Evolutionary conservation across 495 filamentous ascomycete genomes (phyloP).

Genomic region (Neurospora sp.): DNA sequence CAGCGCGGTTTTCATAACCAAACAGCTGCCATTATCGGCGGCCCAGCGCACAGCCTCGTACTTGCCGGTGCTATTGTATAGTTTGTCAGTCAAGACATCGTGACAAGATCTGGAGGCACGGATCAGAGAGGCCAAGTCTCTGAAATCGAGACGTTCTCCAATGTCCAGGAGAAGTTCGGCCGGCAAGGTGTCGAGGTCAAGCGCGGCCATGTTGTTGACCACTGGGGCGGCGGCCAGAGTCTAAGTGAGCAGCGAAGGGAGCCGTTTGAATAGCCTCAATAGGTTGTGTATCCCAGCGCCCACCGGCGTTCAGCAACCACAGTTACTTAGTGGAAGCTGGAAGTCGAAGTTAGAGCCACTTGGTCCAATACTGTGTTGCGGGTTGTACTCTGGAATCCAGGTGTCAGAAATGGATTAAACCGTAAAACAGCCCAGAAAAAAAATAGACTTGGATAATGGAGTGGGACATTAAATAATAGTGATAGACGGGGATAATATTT

Average conservation of each 20-base stretch:
- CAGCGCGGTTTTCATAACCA: not conserved
- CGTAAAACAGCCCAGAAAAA: not conserved
- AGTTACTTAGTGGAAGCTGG: not conserved
- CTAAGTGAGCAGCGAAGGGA: not conserved
- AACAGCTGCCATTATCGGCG: not conserved
- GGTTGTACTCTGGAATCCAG: not conserved
- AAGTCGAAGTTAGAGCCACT: not conserved
- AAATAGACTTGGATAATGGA: not conserved
- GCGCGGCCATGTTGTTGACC: not conserved
- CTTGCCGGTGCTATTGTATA: not conserved
- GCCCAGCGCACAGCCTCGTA: not conserved
- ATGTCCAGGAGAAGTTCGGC: constrained; percentile 4
- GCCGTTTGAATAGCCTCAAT: not conserved
- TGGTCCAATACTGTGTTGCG: not conserved
- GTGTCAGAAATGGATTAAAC: not conserved
- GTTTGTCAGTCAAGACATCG: not conserved
- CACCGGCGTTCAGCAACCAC: not conserved
- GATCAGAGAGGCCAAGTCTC: not conserved
- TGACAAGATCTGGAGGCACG: not conserved
- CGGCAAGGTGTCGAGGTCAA: not conserved
- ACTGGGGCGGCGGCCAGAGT: not conserved
- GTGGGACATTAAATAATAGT: not conserved
- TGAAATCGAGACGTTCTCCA: not conserved
- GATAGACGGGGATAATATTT: not conserved
- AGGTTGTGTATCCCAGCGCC: not conserved